Percentiles rank a stretch among this genome's conserved stretches.
Evolutionary conservation across 257 asterid genomes (phyloP).

Genomic region (Striga asiatica): DNA sequence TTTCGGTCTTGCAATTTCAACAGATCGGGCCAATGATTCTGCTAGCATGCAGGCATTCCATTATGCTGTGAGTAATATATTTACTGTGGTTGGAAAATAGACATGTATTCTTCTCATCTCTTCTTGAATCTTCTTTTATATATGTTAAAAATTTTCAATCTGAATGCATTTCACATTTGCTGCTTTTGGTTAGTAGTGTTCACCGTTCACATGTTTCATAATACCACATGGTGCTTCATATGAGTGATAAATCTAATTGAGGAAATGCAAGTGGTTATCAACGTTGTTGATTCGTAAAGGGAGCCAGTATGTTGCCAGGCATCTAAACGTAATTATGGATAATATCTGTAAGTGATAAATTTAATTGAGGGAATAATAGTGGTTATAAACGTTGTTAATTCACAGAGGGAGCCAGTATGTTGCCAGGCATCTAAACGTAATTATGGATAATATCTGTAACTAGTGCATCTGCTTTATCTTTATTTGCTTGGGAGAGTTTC

Average conservation of each 20-base stretch:
- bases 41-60: conserved; percentile 63
- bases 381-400: conserved; percentile 2
- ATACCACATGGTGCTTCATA: conserved; percentile 6
- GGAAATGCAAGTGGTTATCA: not conserved
- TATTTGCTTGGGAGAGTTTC: no score
- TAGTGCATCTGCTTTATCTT: no score
- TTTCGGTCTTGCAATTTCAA: conserved; percentile 75
- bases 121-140: not conserved
- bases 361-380: conserved; percentile 5
- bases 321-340: no score
- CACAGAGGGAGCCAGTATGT: conserved; percentile 6
- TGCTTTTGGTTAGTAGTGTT: conserved; percentile 8
- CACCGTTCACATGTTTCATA: not conserved
- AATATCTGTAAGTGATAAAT: no score
- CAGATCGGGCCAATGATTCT: conserved; percentile 59
- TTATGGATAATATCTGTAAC: no score
- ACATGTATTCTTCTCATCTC: conserved; percentile 9
- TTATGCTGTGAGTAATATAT: conserved; percentile 75
- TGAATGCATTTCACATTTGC: not conserved
- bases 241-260: not conserved
- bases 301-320: no score
- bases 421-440: no score
- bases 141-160: not conserved
- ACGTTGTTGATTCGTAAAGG: conserved; percentile 3
- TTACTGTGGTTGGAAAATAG: conserved; percentile 15